Conservation (phyloP, 2,329 filamentous ascomycete species). For the Torrubiella hemipterigena region DNA sequence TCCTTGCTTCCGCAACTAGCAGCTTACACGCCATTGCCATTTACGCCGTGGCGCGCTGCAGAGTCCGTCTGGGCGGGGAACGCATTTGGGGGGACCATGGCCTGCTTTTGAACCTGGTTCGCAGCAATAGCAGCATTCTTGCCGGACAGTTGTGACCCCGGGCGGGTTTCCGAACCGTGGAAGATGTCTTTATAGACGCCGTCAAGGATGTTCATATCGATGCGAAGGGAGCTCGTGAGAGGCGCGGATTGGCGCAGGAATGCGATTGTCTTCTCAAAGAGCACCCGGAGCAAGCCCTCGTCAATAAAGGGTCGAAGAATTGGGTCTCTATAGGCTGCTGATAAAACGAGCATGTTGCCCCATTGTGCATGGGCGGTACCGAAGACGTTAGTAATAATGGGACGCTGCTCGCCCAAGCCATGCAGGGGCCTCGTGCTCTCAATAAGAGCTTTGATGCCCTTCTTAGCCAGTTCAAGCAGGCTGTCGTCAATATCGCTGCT, state of each 20-base stretch:
- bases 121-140: no score
- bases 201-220: slow-evolving; percentile 64
- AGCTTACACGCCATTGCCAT: no score
- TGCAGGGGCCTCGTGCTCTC: slow-evolving; percentile 78
- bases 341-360: slow-evolving; percentile 85
- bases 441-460: slow-evolving; percentile 63
- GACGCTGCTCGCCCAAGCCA: slow-evolving; percentile 47
- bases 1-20: no score
- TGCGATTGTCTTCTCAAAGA: slow-evolving; percentile 62
- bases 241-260: slow-evolving; percentile 61
- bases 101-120: no score
- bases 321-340: slow-evolving; percentile 63
- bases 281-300: slow-evolving; percentile 37
- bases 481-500: slow-evolving; percentile 28
- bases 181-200: slow-evolving; percentile 37
- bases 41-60: no score
- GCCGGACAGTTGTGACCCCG: no score
- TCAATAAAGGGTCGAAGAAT: slow-evolving; percentile 47
- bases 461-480: slow-evolving; percentile 41
- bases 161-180: slow-evolving; percentile 8
- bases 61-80: no score
- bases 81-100: no score
- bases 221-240: slow-evolving; percentile 61
- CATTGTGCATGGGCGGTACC: slow-evolving; percentile 97
- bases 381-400: slow-evolving; percentile 91